A percentile compares a stretch with the other conserved stretches of the same genome.
phyloP scores from a whole-genome alignment of 441 rosid genomes.

The Corymbia calophylla region DNA sequence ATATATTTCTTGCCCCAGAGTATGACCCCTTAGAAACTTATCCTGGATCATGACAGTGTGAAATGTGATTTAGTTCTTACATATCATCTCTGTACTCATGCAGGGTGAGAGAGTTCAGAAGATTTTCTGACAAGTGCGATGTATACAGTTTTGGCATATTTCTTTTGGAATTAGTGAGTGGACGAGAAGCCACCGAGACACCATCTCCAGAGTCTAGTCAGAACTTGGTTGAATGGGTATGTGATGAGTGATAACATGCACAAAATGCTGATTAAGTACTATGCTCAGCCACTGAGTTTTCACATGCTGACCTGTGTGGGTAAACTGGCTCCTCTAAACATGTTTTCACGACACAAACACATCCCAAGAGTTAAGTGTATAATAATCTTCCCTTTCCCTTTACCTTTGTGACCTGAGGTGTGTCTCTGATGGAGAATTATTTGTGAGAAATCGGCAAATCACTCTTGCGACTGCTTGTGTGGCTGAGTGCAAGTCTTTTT shows the following conservation, averaged over 20 bases:
- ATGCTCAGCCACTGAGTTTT: background rate
- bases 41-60: background rate
- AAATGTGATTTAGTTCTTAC: background rate
- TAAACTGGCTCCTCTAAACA: background rate
- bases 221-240: constrained; percentile 79
- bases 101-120: constrained; percentile 60
- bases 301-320: background rate
- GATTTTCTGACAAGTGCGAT: constrained; percentile 71
- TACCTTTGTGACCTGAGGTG: background rate
- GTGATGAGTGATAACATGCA: constrained; percentile 7
- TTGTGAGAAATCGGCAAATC: background rate
- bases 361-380: background rate
- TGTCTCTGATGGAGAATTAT: background rate
- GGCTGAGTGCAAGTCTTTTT: background rate
- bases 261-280: background rate
- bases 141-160: constrained; percentile 65
- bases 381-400: background rate
- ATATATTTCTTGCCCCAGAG: constrained; percentile 90
- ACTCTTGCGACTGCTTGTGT: background rate
- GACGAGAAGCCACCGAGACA: constrained; percentile 54
- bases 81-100: background rate
- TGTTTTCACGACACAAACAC: background rate
- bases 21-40: constrained; percentile 16
- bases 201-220: constrained; percentile 44
- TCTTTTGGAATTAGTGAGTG: constrained; percentile 58